Evolutionary conservation across 164 flowering plant genomes (phyloP).

Genomic region (Houttuynia cordata): DNA sequence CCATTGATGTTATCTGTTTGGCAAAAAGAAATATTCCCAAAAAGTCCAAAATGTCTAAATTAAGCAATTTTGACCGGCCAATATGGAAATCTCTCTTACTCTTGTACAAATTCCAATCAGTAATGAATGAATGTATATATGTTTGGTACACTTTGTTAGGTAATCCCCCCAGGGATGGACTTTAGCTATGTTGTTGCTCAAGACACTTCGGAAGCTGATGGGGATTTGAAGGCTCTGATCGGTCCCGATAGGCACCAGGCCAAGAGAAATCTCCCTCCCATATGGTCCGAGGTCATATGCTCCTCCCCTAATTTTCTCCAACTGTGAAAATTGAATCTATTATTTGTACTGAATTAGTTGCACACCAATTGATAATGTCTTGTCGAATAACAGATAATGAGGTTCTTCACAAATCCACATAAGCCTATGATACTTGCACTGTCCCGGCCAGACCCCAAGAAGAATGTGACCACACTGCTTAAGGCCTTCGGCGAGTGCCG

Average conservation of each 20-base stretch:
- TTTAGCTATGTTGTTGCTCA: conserved; percentile 50
- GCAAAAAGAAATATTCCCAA: too few species aligned
- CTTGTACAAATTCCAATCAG: too few species aligned
- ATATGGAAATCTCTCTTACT: too few species aligned
- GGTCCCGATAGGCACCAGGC: conserved; percentile 35
- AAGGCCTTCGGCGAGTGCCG: conserved; percentile 78
- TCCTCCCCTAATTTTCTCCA: neutral
- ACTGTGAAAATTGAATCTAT: neutral
- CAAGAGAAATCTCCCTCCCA: conserved; percentile 48
- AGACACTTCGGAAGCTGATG: conserved; percentile 46
- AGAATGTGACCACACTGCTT: conserved; percentile 64
- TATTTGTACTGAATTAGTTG: neutral
- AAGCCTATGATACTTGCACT: conserved; percentile 83
- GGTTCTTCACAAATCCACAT: conserved; percentile 78
- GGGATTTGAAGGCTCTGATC: conserved; percentile 45
- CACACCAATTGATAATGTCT: neutral
- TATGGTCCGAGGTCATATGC: conserved; percentile 61
- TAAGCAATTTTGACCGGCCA: too few species aligned
- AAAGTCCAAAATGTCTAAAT: too few species aligned
- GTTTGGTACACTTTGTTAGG: conserved; percentile 22
- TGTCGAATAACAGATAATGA: conserved; percentile 41
- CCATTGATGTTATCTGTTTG: too few species aligned
- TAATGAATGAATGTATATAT: neutral
- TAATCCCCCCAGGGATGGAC: conserved; percentile 90
- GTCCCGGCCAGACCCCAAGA: conserved; percentile 85